Evolutionary conservation across 768 basidiomycete genomes (phyloP), one percentile per base, ranked within the genome.

Genomic region (Tulasnella sp.): DNA sequence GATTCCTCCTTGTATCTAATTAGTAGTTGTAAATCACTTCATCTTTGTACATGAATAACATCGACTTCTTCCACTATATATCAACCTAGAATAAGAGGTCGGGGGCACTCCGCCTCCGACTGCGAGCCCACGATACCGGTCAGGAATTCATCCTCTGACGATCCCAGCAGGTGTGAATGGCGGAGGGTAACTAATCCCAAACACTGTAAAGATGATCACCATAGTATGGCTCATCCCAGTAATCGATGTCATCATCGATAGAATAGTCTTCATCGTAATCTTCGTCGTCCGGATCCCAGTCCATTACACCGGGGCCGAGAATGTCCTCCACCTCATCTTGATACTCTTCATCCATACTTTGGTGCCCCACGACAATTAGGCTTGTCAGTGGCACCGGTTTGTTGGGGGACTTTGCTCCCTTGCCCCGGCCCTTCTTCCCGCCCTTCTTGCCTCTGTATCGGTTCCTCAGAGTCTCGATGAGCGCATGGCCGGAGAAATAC

Each of bases 191-290:
- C 52, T 52, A 52, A 24, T 52, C 52, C 52, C 52, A 52, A n/a
- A 7, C 24, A n/a, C 71, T 21, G 31, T 24, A 72, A 6, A 36
- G 40, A 34, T 72, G 36, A 31, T 42, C 27, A 5, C n/a, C 19
- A 42, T 36, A 72, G 36, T 72, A 36, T 72, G 40, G 40, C 5
- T 36, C 71, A 19, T 19, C 31, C 34, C 40, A 42, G 40, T 72
- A 42, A 72, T 36, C 71, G 31, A 52, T 52, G 52, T 52, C 52
- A 5, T 72, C 71, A n/a, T 72, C 34, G 71, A 8, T 36, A 27
- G 71, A 42, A 72, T 72, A 36, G 71, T 72, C 34, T 21, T 72
- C 71, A 34, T 72, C 71, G 40, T 36, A 72, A 42, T 72, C 71
- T 31, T 72, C 71, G 31, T 72, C 71, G 24, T 72, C 71, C 71